A percentile compares a stretch with the other conserved stretches of the same genome.
Evolutionary conservation across 176 grass and related monocot genomes (phyloP).

Genomic region (Avena insularis): DNA sequence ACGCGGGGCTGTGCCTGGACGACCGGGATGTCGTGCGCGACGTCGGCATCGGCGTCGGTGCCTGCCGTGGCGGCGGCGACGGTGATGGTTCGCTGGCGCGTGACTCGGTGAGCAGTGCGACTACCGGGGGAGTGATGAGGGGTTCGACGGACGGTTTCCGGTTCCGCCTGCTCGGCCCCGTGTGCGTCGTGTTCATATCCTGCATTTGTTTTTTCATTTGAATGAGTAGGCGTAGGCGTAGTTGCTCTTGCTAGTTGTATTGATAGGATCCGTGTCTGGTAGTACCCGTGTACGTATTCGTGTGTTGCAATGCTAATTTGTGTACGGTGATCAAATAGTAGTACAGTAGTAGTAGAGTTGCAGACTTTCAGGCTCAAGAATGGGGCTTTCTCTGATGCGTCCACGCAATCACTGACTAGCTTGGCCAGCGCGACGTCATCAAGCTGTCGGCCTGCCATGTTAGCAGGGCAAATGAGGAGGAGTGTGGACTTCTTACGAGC

Average conservation of each 20-base stretch:
- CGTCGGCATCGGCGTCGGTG: constrained; percentile 50
- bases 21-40: constrained; percentile 52
- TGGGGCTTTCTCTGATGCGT: too few species aligned
- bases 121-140: neutral
- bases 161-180: constrained; percentile 7
- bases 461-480: too few species aligned
- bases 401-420: too few species aligned
- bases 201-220: constrained; percentile 25
- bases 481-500: too few species aligned
- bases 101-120: neutral
- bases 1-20: constrained; percentile 76
- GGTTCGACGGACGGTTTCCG: constrained; percentile 13
- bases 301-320: neutral
- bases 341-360: neutral
- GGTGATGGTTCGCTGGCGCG: constrained; percentile 9
- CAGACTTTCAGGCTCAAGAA: too few species aligned
- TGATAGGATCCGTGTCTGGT: neutral
- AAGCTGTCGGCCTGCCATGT: too few species aligned
- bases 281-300: neutral
- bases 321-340: neutral
- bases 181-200: constrained; percentile 3
- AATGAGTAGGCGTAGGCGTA: constrained; percentile 28
- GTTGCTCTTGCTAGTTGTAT: neutral
- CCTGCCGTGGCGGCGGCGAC: neutral
- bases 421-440: too few species aligned